Conservation (phyloP, 2,329 filamentous ascomycete genomes). For the Aspergillus novofumigatus region DNA sequence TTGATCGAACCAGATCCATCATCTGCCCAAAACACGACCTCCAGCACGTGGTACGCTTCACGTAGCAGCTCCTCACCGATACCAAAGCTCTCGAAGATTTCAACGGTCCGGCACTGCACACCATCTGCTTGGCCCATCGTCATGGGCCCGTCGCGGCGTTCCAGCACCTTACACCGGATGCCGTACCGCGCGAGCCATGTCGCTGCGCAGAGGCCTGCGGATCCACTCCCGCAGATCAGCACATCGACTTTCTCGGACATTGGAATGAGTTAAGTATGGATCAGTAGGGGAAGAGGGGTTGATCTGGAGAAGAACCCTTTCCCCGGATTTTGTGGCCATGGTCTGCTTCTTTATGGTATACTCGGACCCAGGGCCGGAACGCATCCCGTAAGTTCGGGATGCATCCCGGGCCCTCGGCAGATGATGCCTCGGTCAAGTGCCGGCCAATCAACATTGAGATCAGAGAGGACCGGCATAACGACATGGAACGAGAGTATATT, state of each 20-base stretch:
- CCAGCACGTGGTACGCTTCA: constrained; percentile 56
- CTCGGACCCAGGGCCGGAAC: constrained; percentile 5
- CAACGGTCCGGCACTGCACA: constrained; percentile 58
- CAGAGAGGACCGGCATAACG: background rate
- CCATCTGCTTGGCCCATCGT: constrained; percentile 60
- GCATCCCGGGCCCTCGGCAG: background rate
- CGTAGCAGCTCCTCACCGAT: constrained; percentile 52
- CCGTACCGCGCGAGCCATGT: constrained; percentile 57
- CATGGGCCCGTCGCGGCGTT: constrained; percentile 53
- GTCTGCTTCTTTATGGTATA: background rate
- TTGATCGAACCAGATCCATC: constrained; percentile 39
- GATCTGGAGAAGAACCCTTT: background rate
- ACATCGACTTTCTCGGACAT: constrained; percentile 44
- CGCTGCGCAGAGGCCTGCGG: constrained; percentile 58
- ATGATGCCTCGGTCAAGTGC: background rate
- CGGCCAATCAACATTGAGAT: background rate
- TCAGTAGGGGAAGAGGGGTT: background rate
- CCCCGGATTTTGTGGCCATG: background rate
- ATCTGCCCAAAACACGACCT: constrained; percentile 55
- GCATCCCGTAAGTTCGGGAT: constrained; percentile 1
- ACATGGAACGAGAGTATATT: background rate
- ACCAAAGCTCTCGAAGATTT: constrained; percentile 59
- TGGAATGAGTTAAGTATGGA: background rate
- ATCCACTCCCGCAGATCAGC: constrained; percentile 59
- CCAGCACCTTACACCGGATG: constrained; percentile 56